Evolutionary conservation across 225 moss, liverwort and hornwort genomes (phyloP), one percentile per base, ranked within the genome.

Genomic region (Thuidium tamariscinum): DNA sequence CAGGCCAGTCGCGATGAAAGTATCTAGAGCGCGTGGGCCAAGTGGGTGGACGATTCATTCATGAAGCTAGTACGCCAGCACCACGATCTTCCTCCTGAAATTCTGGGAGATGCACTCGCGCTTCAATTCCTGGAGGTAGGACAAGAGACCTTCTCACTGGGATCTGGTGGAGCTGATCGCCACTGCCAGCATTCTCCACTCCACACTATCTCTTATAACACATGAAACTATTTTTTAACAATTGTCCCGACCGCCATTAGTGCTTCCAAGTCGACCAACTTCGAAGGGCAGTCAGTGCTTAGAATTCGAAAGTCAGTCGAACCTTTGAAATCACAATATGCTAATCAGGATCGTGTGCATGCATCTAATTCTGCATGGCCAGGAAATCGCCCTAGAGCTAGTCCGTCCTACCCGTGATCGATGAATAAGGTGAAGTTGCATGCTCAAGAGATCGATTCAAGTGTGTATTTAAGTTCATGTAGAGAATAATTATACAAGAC

Each of bases 1-100:
- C 93, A 25, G 93, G 95, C 92, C 94, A 94, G 46, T 95, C 93
- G 74, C 93, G 88, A 83, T 92, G 91, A 76, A 93, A 94, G 67
- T 93, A 90, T 92, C 39, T 94, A 89, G 21, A 74, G 34, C 34
- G 34, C 4, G 51, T 74, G 32, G 32, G 12, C 13, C 32, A 74
- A 74, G 34, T 34, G 51, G 34, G 13, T 74, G 34, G n/a, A 51
- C 13, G 30, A 74, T 52, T 74, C 74, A 13, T 34, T 74, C 74
- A 74, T 49, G 49, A 51, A 49, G n/a, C n/a, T n/a, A n/a, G 13
- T 74, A 32, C 49, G n/a, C 13, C n/a, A 32, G n/a, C 51, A 52
- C 52, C 52, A 14, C 52, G 51, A n/a, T 74, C 51, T 13, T 32
- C 51, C 51, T 51, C 74, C 74, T 49, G 74, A 74, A 32, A 49